Percentiles rank a stretch among this genome's conserved stretches.
These are phyloP conservation scores for Aquilaria agallochum DNA, from an alignment of 441 rosid genomes.

Conservation along the genomic window DNA sequence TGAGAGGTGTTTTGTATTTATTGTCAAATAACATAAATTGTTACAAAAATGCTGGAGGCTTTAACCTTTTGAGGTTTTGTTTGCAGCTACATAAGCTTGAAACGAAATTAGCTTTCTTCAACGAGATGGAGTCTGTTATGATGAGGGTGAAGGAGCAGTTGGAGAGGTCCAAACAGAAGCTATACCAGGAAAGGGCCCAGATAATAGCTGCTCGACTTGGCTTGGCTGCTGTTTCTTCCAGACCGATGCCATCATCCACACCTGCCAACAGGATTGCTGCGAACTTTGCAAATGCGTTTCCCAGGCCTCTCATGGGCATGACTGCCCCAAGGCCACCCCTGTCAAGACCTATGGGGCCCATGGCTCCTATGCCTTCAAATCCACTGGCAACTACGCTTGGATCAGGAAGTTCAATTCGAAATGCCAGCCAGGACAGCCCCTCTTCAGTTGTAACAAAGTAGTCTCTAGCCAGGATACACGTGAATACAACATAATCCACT, in stretches of 20 bases:
- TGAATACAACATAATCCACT: conserved; percentile 15
- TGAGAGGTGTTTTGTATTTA: not conserved
- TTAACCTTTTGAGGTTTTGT: conserved; percentile 6
- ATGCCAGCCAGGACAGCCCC: conserved; percentile 42
- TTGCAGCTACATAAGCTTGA: conserved; percentile 85
- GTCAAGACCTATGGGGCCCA: conserved; percentile 46
- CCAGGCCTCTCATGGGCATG: conserved; percentile 65
- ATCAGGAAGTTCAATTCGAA: conserved; percentile 50
- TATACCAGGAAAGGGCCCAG: conserved; percentile 86
- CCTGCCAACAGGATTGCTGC: conserved; percentile 71
- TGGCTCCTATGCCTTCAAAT: conserved; percentile 40
- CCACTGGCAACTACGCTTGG: conserved; percentile 39
- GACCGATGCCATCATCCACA: conserved; percentile 45
- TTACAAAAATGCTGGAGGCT: not conserved
- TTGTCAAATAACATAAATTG: conserved; percentile 9
- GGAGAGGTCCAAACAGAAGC: conserved; percentile 83
- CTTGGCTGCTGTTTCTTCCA: conserved; percentile 59
- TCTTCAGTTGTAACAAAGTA: conserved; percentile 40
- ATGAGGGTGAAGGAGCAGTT: conserved; percentile 80
- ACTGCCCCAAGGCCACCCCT: conserved; percentile 63
- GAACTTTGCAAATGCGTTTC: conserved; percentile 50
- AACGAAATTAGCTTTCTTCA: conserved; percentile 70
- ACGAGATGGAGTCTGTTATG: conserved; percentile 68
- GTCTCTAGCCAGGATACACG: conserved; percentile 16
- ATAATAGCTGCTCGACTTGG: conserved; percentile 92